phyloP scores from a whole-genome alignment of 2,329 filamentous ascomycete genomes.

The Ophioceras dolichostomum region DNA sequence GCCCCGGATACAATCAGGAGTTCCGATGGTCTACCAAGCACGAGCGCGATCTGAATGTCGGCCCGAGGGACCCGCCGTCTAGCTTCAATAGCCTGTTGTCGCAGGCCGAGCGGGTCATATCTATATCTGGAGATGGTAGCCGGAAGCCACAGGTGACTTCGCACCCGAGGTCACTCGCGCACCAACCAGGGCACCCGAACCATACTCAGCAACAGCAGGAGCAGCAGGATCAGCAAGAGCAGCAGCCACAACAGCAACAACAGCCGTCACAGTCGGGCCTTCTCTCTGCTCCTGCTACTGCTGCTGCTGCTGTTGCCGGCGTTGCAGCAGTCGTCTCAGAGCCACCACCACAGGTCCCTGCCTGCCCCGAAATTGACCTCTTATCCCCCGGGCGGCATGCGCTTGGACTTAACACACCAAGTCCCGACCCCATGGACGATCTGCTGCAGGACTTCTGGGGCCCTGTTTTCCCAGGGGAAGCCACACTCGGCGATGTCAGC shows the following conservation, averaged over 20 bases:
- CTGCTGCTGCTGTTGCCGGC: no score
- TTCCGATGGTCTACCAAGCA: slow-evolving; percentile 30
- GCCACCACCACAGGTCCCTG: no score
- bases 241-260: no score
- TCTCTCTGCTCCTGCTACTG: no score
- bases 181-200: no score
- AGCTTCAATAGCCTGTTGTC: slow-evolving; percentile 3
- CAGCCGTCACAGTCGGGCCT: no score
- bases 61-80: slow-evolving; percentile 3
- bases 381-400: neutral
- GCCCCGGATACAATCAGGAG: slow-evolving; percentile 17
- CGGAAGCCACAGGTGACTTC: neutral
- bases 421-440: neutral
- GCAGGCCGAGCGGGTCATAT: no score
- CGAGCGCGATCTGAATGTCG: slow-evolving; percentile 13
- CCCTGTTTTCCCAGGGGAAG: neutral
- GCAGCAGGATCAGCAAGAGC: no score
- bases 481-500: neutral
- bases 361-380: neutral
- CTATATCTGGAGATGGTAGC: neutral
- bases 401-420: neutral
- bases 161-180: no score
- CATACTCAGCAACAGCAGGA: no score
- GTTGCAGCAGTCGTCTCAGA: no score
- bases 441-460: neutral